Percentiles rank a stretch among this genome's conserved stretches.
Conservation (phyloP, 1,139 yeast species). For the Scheffersomyces stambukii region DNA sequence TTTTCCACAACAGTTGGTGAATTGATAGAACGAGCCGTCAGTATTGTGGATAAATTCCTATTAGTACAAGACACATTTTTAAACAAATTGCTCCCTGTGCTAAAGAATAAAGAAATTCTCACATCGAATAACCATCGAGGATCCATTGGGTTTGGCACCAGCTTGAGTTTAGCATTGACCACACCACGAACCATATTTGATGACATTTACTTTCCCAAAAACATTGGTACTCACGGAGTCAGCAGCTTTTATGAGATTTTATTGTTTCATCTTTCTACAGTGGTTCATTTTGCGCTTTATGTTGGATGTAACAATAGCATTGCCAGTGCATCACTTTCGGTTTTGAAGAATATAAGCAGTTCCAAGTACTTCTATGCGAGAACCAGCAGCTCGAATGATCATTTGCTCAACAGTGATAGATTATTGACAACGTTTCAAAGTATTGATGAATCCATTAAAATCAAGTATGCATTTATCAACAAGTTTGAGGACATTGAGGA, state of each 20-base stretch:
- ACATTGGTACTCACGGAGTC: constrained; percentile 58
- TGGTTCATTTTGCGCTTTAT: constrained; percentile 69
- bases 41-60: constrained; percentile 46
- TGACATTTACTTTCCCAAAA: constrained; percentile 47
- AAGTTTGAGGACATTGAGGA: constrained; percentile 53
- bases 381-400: constrained; percentile 24
- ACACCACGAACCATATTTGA: constrained; percentile 40
- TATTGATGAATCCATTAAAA: constrained; percentile 66
- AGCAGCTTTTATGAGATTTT: constrained; percentile 68
- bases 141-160: constrained; percentile 22
- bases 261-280: constrained; percentile 59
- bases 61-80: constrained; percentile 47
- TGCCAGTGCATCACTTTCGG: constrained; percentile 49
- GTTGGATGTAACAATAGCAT: constrained; percentile 55
- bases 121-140: constrained; percentile 5
- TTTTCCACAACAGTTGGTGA: constrained; percentile 23
- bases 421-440: constrained; percentile 71
- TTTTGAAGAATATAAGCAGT: constrained; percentile 49
- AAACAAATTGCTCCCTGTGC: constrained; percentile 22
- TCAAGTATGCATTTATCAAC: constrained; percentile 67
- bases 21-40: constrained; percentile 28
- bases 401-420: constrained; percentile 52
- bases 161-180: constrained; percentile 23
- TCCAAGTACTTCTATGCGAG: constrained; percentile 45
- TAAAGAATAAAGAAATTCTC: constrained; percentile 19